Percentiles rank a stretch among this genome's conserved stretches.
Evolutionary conservation across 768 basidiomycete genomes (phyloP).

Genomic region (Russula abietina): DNA sequence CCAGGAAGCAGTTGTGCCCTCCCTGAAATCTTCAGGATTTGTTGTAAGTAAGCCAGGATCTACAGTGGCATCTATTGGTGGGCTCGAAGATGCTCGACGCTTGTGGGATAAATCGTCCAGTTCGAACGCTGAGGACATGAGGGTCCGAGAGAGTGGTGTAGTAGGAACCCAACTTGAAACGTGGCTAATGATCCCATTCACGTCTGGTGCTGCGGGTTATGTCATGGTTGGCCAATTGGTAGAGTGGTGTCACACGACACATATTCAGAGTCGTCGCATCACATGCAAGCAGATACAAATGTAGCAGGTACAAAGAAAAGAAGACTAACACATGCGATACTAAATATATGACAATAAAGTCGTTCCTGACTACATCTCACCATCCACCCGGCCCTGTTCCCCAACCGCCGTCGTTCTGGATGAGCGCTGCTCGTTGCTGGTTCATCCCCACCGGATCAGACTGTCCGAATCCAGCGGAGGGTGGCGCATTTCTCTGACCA

Average conservation of each 20-base stretch:
- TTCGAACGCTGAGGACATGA: conserved; percentile 31
- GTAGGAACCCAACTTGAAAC: too few species aligned
- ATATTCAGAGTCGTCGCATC: conserved; percentile 1
- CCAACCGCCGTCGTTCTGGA: conserved; percentile 46
- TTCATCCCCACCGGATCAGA: conserved; percentile 54
- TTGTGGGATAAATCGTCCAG: conserved; percentile 35
- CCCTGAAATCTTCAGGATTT: conserved; percentile 1
- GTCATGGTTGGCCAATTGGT: not conserved
- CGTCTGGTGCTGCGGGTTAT: not conserved
- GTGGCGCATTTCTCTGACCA: conserved; percentile 45
- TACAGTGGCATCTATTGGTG: not conserved
- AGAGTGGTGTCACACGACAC: conserved; percentile 16
- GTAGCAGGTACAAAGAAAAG: not conserved
- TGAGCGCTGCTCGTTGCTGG: conserved; percentile 58
- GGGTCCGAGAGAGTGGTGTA: not conserved
- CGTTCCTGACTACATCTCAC: conserved; percentile 19
- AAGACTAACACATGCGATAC: not conserved
- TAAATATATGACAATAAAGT: conserved; percentile 24
- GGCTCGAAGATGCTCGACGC: conserved; percentile 6
- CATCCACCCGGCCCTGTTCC: conserved; percentile 32
- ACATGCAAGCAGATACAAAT: conserved; percentile 9
- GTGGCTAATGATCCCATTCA: not conserved
- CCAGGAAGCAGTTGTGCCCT: conserved; percentile 18
- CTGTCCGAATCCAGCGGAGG: conserved; percentile 37
- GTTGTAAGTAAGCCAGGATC: conserved; percentile 1